phyloP scores from a whole-genome alignment of 306 rosid genomes.

The Rubus idaeus region DNA sequence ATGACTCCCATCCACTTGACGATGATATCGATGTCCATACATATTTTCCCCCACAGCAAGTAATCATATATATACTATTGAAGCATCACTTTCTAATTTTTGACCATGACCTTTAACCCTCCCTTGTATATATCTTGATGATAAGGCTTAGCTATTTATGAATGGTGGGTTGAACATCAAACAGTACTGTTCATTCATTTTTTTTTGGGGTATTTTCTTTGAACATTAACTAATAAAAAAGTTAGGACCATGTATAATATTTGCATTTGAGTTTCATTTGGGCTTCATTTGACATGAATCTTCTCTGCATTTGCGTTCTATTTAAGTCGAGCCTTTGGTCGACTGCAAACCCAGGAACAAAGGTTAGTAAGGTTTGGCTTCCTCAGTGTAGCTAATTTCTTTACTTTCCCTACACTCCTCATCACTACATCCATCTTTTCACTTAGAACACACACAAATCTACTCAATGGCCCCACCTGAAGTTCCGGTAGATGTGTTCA shows the following conservation, averaged over 20 bases:
- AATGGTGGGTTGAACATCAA: constrained; percentile 25
- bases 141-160: constrained; percentile 28
- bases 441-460: not conserved
- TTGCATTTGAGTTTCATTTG: constrained; percentile 46
- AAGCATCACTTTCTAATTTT: constrained; percentile 10
- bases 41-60: not conserved
- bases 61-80: not conserved
- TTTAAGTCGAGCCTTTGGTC: constrained; percentile 23
- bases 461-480: constrained; percentile 35
- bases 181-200: constrained; percentile 33
- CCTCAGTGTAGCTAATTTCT: constrained; percentile 16
- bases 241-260: constrained; percentile 2
- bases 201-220: not conserved
- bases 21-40: not conserved
- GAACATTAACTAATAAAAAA: not conserved
- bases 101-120: constrained; percentile 25
- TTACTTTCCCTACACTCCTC: constrained; percentile 28
- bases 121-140: constrained; percentile 24
- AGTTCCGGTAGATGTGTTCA: constrained; percentile 28
- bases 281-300: constrained; percentile 34
- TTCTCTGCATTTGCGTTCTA: constrained; percentile 25
- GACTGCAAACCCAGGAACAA: constrained; percentile 25
- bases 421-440: not conserved
- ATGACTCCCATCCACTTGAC: constrained; percentile 24
- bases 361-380: constrained; percentile 28